phyloP scores from a whole-genome alignment of 225 moss, liverwort and hornwort species.

The Sphagnum tenellum region DNA sequence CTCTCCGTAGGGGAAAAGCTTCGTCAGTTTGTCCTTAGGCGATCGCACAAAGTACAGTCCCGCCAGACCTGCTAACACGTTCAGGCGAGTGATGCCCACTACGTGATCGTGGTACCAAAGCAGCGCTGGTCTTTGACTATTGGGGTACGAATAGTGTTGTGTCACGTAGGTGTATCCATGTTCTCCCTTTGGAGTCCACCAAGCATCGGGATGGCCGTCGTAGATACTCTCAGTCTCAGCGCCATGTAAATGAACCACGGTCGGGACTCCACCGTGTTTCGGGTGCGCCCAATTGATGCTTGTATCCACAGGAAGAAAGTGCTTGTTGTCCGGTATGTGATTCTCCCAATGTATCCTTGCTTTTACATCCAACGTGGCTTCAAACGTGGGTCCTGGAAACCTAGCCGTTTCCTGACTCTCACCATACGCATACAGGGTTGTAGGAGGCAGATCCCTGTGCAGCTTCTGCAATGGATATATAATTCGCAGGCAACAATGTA shows the following conservation, averaged over 20 bases:
- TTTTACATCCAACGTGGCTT: too few species aligned
- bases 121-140: too few species aligned
- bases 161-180: too few species aligned
- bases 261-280: slow-evolving; percentile 5
- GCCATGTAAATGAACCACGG: slow-evolving; percentile 23
- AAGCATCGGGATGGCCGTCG: slow-evolving; percentile 19
- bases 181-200: too few species aligned
- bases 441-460: slow-evolving; percentile 3
- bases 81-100: slow-evolving; percentile 1
- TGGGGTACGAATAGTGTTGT: too few species aligned
- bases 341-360: too few species aligned
- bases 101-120: slow-evolving; percentile 3
- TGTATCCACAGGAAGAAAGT: slow-evolving; percentile 14
- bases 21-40: not conserved
- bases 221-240: slow-evolving; percentile 17
- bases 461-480: not conserved
- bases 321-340: too few species aligned
- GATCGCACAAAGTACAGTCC: slow-evolving; percentile 25
- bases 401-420: too few species aligned
- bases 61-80: slow-evolving; percentile 1
- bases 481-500: too few species aligned
- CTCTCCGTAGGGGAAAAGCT: not conserved
- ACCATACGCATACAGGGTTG: too few species aligned
- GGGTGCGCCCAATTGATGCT: slow-evolving; percentile 7
- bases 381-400: too few species aligned